Evolutionary conservation across 2,329 filamentous ascomycete species (phyloP).

Genomic region (Exserohilum turcica): DNA sequence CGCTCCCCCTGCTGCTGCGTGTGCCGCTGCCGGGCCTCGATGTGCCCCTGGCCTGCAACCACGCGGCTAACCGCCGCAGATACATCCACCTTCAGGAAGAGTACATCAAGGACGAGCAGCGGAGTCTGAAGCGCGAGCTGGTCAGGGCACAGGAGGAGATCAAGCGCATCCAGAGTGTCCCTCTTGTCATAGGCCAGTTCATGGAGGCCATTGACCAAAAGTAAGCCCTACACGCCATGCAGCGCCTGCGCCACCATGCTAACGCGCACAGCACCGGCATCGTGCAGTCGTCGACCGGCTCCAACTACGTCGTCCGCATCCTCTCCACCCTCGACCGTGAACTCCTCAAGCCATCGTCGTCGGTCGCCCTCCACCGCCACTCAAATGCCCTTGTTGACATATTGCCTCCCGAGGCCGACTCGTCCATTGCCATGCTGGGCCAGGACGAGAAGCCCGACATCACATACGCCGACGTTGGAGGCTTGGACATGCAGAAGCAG

Average conservation of each 20-base stretch:
- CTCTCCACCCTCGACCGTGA: constrained; percentile 98
- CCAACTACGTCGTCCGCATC: constrained; percentile 98
- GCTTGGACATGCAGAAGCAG: constrained; percentile 99
- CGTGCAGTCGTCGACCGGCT: constrained; percentile 96
- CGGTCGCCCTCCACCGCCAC: constrained; percentile 95
- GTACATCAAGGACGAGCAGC: constrained; percentile 99
- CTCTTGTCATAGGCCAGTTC: constrained; percentile 96
- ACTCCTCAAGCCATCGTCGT: constrained; percentile 95
- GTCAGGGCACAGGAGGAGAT: constrained; percentile 98
- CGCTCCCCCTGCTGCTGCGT: no score
- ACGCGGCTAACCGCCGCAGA: constrained; percentile 55
- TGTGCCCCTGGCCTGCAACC: no score
- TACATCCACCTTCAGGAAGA: constrained; percentile 98
- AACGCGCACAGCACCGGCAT: constrained; percentile 78
- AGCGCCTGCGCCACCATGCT: constrained; percentile 15
- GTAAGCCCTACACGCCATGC: constrained; percentile 57
- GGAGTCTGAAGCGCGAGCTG: constrained; percentile 94
- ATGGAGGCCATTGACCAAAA: constrained; percentile 99
- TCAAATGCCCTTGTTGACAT: constrained; percentile 99
- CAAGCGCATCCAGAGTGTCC: constrained; percentile 98
- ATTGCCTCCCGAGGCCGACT: constrained; percentile 96
- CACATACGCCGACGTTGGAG: constrained; percentile 96
- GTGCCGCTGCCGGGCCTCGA: no score
- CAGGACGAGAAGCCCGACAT: constrained; percentile 97
- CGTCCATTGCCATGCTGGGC: constrained; percentile 97